Evolutionary conservation across 345 rosid species (phyloP).

Genomic region (Turnera subulata): DNA sequence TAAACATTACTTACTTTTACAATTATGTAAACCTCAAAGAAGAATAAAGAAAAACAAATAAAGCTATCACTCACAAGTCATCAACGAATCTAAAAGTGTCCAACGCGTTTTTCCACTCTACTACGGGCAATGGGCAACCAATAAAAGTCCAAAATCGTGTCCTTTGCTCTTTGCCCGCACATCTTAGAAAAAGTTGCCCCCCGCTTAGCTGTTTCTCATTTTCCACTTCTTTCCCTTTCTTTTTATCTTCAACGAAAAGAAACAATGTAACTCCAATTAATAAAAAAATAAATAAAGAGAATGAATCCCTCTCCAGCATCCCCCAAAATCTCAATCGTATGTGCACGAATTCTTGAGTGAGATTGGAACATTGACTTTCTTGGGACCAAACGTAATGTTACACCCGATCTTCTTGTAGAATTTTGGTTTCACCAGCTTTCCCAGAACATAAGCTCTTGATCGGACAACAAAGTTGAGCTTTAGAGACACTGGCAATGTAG

Average conservation of each 20-base stretch:
- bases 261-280: neutral
- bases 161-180: slow-evolving; percentile 8
- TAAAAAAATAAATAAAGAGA: neutral
- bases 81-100: slow-evolving; percentile 16
- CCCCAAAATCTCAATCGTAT: slow-evolving; percentile 37
- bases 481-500: slow-evolving; percentile 56
- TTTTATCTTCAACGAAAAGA: slow-evolving; percentile 1
- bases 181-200: slow-evolving; percentile 29
- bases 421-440: slow-evolving; percentile 80
- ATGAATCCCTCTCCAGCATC: neutral
- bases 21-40: neutral
- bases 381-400: slow-evolving; percentile 53
- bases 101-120: slow-evolving; percentile 15
- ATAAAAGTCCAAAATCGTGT: slow-evolving; percentile 19
- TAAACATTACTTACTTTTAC: slow-evolving; percentile 9
- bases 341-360: slow-evolving; percentile 71
- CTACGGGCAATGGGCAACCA: slow-evolving; percentile 33
- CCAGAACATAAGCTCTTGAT: slow-evolving; percentile 83
- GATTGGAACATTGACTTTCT: slow-evolving; percentile 57
- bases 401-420: slow-evolving; percentile 68
- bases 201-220: slow-evolving; percentile 49
- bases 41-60: slow-evolving; percentile 14
- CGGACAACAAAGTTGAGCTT: slow-evolving; percentile 49
- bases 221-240: slow-evolving; percentile 1
- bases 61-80: slow-evolving; percentile 17